These are phyloP conservation scores for Pythium phragmitis DNA, from an alignment of 352 stramenopile species.

Conservation along the genomic window DNA sequence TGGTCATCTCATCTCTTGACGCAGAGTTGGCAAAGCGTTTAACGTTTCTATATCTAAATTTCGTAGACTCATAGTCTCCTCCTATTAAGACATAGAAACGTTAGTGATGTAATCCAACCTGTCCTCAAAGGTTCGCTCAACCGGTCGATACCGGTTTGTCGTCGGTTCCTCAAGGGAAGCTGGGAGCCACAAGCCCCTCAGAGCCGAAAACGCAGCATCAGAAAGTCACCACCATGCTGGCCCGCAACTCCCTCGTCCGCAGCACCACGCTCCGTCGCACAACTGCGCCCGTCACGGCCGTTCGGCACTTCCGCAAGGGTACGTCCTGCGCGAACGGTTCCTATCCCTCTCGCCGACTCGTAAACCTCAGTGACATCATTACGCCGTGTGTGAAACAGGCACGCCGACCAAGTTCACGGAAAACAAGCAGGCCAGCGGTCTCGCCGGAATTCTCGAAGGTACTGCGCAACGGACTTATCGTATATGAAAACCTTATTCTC, in stretches of 20 bases:
- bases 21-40: no score
- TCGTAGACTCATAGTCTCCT: no score
- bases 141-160: conserved; percentile 7
- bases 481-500: background rate
- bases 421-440: conserved; percentile 72
- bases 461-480: conserved; percentile 1
- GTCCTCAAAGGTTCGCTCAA: background rate
- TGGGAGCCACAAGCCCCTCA: conserved; percentile 16
- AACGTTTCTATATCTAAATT: no score
- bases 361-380: background rate
- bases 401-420: conserved; percentile 69
- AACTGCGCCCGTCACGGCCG: conserved; percentile 30
- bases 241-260: conserved; percentile 27
- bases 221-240: conserved; percentile 20
- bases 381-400: conserved; percentile 34
- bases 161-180: conserved; percentile 13
- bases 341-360: background rate
- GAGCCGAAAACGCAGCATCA: conserved; percentile 21
- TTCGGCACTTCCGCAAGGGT: conserved; percentile 82
- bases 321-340: conserved; percentile 14
- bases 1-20: no score
- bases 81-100: no score
- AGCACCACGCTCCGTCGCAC: conserved; percentile 23
- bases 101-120: no score
- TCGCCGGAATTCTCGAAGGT: conserved; percentile 75